These are phyloP conservation scores for Volvariella surrecta DNA, from an alignment of 1,284 basidiomycete genomes.

Conservation along the genomic window DNA sequence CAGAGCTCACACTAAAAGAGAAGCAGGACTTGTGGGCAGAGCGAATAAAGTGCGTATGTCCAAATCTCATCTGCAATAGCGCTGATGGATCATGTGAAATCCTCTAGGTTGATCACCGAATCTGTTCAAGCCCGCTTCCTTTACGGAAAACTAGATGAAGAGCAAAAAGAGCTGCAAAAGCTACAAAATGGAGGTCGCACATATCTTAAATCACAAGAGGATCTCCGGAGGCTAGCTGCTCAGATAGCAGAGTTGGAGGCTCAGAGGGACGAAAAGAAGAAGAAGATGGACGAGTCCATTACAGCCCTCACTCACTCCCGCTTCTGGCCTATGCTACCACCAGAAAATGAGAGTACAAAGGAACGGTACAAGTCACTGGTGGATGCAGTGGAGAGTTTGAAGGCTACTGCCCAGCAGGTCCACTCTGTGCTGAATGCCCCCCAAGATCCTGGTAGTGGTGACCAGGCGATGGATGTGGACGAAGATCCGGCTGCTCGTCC, in stretches of 20 bases:
- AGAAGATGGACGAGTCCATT: background rate
- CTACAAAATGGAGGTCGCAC: background rate
- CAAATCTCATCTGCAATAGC: background rate
- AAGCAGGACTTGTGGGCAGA: constrained; percentile 9
- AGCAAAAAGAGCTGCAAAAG: background rate
- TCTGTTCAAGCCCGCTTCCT: constrained; percentile 2
- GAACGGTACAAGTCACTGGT: too few species aligned
- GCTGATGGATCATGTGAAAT: background rate
- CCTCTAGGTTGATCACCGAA: constrained; percentile 4
- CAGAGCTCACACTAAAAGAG: constrained; percentile 7
- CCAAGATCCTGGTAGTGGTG: background rate
- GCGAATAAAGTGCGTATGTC: constrained; percentile 7
- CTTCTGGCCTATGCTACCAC: constrained; percentile 5
- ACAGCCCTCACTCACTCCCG: background rate
- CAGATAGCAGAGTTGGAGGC: constrained; percentile 2
- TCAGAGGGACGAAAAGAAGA: constrained; percentile 4
- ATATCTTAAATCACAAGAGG: background rate
- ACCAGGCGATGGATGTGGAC: constrained; percentile 3
- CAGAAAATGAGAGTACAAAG: too few species aligned
- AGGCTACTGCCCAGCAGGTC: background rate
- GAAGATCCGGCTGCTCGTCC: constrained; percentile 18
- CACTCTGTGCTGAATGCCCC: background rate
- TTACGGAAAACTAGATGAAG: constrained; percentile 2
- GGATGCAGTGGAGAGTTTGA: background rate
- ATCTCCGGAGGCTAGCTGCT: background rate